Conservation (phyloP, 208 protist genomes). For the Leishmania major region DNA sequence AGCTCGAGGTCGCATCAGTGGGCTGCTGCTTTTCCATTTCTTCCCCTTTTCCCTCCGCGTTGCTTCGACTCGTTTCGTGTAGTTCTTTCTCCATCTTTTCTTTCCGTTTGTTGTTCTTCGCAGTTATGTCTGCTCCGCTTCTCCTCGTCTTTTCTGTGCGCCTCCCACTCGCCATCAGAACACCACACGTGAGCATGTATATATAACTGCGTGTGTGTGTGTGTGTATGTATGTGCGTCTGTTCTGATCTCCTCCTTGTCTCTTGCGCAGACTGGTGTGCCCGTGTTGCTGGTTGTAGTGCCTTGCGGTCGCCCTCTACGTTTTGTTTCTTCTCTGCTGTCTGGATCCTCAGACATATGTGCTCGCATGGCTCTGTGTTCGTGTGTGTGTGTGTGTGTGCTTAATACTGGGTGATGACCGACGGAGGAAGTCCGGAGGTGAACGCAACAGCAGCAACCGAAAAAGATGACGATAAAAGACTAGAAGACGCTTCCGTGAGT, state of each 20-base stretch:
- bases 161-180: neutral
- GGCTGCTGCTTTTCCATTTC: neutral
- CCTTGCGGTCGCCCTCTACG: neutral
- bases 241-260: neutral
- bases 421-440: neutral
- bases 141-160: neutral
- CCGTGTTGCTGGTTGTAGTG: neutral
- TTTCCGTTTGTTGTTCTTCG: neutral
- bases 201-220: slow-evolving; percentile 3
- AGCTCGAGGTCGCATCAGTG: neutral
- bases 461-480: neutral
- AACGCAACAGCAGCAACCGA: neutral
- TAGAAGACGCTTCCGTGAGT: neutral
- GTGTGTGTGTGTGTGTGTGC: no score
- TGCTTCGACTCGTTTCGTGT: neutral
- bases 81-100: neutral
- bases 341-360: neutral
- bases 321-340: slow-evolving; percentile 10
- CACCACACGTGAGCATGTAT: slow-evolving; percentile 5
- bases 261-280: neutral
- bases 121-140: neutral
- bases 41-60: no score
- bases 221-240: neutral
- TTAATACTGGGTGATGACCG: neutral
- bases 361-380: neutral